phyloP scores from a whole-genome alignment of 2,329 filamentous ascomycete species.

The Akanthomyces muscarius region DNA sequence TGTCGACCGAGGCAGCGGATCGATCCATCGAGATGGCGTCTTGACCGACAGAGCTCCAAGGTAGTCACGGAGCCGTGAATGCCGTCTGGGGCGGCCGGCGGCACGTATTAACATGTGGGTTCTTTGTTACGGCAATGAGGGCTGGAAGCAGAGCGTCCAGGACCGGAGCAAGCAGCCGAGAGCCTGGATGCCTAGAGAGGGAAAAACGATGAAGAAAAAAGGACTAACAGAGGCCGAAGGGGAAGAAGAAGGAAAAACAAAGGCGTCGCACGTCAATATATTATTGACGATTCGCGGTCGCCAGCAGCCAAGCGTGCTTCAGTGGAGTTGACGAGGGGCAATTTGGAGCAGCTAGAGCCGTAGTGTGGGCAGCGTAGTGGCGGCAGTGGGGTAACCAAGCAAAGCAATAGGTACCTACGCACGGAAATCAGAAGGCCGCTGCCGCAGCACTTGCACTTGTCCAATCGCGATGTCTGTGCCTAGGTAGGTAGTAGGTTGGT shows the following conservation, averaged over 20 bases:
- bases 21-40: conserved; percentile 43
- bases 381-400: conserved; percentile 2
- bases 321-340: conserved; percentile 32
- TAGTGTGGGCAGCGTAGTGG: neutral
- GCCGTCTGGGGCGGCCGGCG: conserved; percentile 46
- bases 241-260: neutral
- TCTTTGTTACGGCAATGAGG: conserved; percentile 22
- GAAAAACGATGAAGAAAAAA: neutral
- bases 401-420: too few relatives aligned
- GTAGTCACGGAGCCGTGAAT: conserved; percentile 49
- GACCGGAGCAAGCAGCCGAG: conserved; percentile 12
- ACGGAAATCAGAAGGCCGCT: neutral
- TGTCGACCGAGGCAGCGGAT: conserved; percentile 45
- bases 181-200: neutral
- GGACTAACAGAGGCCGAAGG: neutral
- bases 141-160: conserved; percentile 7
- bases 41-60: conserved; percentile 35
- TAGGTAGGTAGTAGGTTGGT: too few relatives aligned
- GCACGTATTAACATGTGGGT: conserved; percentile 50
- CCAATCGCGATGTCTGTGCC: neutral
- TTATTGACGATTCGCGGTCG: neutral
- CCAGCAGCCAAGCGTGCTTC: conserved; percentile 30
- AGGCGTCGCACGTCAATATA: neutral
- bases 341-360: conserved; percentile 15
- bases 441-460: neutral